Percentiles rank a stretch among this genome's conserved stretches.
These are phyloP conservation scores for Capsicum baccatum DNA, from an alignment of 257 asterid genomes.

Conservation along the genomic window DNA sequence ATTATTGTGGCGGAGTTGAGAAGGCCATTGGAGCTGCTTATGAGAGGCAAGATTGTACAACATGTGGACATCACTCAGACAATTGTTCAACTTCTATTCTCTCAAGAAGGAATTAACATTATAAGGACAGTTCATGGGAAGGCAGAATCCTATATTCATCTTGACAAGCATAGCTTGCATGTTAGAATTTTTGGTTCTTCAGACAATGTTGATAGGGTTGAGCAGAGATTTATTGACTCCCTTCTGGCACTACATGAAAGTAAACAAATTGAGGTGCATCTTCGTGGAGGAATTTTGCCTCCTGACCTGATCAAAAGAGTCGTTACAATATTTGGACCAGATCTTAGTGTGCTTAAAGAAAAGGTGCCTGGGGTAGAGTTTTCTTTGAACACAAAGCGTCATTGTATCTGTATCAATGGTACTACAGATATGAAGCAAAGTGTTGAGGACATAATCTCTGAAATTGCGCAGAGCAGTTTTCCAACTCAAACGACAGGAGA, in stretches of 20 bases:
- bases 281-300: conserved; percentile 66
- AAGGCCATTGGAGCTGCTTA: too few species aligned
- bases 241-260: conserved; percentile 67
- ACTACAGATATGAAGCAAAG: conserved; percentile 65
- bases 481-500: conserved; percentile 36
- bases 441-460: conserved; percentile 58
- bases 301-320: conserved; percentile 89
- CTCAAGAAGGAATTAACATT: too few species aligned
- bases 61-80: too few species aligned
- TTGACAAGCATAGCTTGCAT: too few species aligned
- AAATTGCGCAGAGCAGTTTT: conserved; percentile 48
- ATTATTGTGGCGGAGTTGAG: conserved; percentile 70
- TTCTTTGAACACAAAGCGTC: conserved; percentile 57
- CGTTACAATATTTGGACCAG: conserved; percentile 79
- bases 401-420: conserved; percentile 60
- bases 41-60: too few species aligned
- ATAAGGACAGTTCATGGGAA: too few species aligned
- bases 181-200: too few species aligned
- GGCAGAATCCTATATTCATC: too few species aligned
- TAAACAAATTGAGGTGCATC: conserved; percentile 77
- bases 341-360: conserved; percentile 63
- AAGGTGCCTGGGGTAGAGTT: conserved; percentile 45
- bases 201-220: too few species aligned
- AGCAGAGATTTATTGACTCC: conserved; percentile 41
- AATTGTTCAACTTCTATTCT: too few species aligned